phyloP scores from a whole-genome alignment of 2,329 filamentous ascomycete genomes.

The Colletotrichum karsti region DNA sequence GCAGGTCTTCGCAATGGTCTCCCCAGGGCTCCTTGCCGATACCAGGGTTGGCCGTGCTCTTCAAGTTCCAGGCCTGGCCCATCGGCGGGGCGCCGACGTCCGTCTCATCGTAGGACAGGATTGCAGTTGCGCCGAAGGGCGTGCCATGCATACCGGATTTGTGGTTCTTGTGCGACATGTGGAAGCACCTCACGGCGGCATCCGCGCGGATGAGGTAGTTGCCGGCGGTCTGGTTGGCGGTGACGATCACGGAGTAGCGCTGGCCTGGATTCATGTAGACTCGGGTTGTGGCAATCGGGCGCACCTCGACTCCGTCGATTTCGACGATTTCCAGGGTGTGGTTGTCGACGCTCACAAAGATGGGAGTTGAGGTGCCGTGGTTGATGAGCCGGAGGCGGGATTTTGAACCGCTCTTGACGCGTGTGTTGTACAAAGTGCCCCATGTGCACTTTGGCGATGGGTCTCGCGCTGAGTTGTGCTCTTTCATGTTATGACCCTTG shows the following conservation, averaged over 20 bases:
- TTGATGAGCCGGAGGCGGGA: conserved; percentile 49
- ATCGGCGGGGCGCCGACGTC: conserved; percentile 16
- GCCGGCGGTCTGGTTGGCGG: conserved; percentile 38
- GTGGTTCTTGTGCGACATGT: conserved; percentile 25
- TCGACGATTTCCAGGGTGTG: conserved; percentile 47
- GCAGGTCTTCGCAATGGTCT: conserved; percentile 28
- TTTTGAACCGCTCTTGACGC: conserved; percentile 35
- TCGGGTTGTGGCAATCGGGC: conserved; percentile 40
- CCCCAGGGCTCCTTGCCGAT: conserved; percentile 24
- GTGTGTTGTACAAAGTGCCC: conserved; percentile 41
- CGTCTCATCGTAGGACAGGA: conserved; percentile 29
- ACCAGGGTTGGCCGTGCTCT: background rate
- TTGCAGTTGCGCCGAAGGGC: conserved; percentile 27
- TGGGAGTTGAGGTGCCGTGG: conserved; percentile 46
- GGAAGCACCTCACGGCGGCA: conserved; percentile 18
- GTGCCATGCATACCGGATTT: conserved; percentile 14
- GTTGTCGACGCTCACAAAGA: conserved; percentile 48
- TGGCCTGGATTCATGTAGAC: conserved; percentile 50
- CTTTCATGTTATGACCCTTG: background rate
- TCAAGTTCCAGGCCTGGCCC: conserved; percentile 28
- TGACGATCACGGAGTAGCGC: conserved; percentile 45
- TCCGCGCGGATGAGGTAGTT: conserved; percentile 46
- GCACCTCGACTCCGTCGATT: conserved; percentile 48
- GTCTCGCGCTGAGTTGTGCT: background rate
- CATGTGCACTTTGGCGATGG: conserved; percentile 34